Conservation (phyloP, 768 basidiomycete genomes). For the Pisolithus sp. region DNA sequence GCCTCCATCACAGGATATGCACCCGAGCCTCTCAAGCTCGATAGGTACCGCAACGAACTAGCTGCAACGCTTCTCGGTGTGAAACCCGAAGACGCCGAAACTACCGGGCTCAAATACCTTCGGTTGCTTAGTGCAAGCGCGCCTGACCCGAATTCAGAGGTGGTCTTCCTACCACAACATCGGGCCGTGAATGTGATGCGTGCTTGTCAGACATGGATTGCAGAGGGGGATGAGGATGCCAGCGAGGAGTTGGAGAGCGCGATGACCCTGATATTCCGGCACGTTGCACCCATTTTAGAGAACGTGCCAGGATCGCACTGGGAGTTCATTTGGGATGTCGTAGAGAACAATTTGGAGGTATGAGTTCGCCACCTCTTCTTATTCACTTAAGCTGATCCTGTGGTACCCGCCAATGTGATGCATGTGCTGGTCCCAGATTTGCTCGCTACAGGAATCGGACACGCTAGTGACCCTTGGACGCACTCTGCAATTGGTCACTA, state of each 20-base stretch:
- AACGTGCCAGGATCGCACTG: slow-evolving; percentile 84
- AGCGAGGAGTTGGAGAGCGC: slow-evolving; percentile 74
- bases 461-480: slow-evolving; percentile 61
- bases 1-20: slow-evolving; percentile 54
- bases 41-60: slow-evolving; percentile 83
- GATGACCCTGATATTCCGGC: slow-evolving; percentile 66
- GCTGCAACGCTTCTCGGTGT: slow-evolving; percentile 76
- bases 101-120: slow-evolving; percentile 62
- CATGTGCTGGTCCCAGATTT: slow-evolving; percentile 36
- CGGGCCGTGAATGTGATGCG: slow-evolving; percentile 85
- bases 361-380: slow-evolving; percentile 6
- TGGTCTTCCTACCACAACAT: slow-evolving; percentile 78
- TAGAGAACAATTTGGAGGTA: slow-evolving; percentile 88
- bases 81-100: slow-evolving; percentile 52
- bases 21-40: slow-evolving; percentile 64
- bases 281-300: slow-evolving; percentile 83
- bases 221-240: slow-evolving; percentile 43
- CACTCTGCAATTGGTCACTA: slow-evolving; percentile 59
- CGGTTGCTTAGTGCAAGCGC: slow-evolving; percentile 66
- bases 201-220: slow-evolving; percentile 79
- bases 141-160: slow-evolving; percentile 71
- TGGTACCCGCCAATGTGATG: neutral
- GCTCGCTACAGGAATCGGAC: slow-evolving; percentile 49
- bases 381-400: neutral
- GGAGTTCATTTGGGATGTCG: slow-evolving; percentile 85